Conservation (phyloP, 2,329 filamentous ascomycete species). For the Arachnomyces sp. region DNA sequence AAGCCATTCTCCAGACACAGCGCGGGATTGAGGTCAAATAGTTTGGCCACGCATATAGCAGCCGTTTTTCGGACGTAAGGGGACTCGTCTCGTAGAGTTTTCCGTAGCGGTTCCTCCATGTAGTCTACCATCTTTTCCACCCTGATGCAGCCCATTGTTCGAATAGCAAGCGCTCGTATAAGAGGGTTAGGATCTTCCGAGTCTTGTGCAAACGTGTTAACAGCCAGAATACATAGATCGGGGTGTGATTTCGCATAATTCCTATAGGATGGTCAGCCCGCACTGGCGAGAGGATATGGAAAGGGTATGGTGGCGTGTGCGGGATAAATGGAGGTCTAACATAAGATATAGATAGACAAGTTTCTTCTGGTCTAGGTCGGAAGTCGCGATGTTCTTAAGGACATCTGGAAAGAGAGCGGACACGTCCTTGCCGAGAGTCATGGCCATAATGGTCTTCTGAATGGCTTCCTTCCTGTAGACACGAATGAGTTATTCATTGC, state of each 20-base stretch:
- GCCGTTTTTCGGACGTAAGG: constrained; percentile 98
- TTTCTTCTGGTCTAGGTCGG: constrained; percentile 96
- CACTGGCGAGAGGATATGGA: constrained; percentile 1
- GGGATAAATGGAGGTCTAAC: constrained; percentile 44
- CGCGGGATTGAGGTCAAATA: constrained; percentile 86
- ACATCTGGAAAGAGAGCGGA: constrained; percentile 96
- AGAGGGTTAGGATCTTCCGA: constrained; percentile 97
- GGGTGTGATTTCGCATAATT: constrained; percentile 99
- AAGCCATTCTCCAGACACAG: constrained; percentile 98
- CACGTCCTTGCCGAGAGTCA: constrained; percentile 98
- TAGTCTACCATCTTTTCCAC: constrained; percentile 99
- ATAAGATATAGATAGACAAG: constrained; percentile 97
- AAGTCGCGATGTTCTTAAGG: constrained; percentile 95
- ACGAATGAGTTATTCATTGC: constrained; percentile 20
- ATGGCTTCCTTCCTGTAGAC: constrained; percentile 79
- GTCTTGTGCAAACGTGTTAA: constrained; percentile 98
- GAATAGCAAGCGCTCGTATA: constrained; percentile 86
- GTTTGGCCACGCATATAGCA: constrained; percentile 93
- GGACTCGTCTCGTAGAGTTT: constrained; percentile 93
- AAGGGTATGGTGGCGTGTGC: neutral
- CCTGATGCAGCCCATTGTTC: constrained; percentile 96
- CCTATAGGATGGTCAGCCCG: constrained; percentile 44
- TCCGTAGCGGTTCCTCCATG: constrained; percentile 95
- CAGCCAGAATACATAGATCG: constrained; percentile 94
- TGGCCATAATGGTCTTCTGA: constrained; percentile 99